These are phyloP conservation scores for Mucor mucedo DNA, from an alignment of 371 early-diverging fungal species.

Conservation along the genomic window DNA sequence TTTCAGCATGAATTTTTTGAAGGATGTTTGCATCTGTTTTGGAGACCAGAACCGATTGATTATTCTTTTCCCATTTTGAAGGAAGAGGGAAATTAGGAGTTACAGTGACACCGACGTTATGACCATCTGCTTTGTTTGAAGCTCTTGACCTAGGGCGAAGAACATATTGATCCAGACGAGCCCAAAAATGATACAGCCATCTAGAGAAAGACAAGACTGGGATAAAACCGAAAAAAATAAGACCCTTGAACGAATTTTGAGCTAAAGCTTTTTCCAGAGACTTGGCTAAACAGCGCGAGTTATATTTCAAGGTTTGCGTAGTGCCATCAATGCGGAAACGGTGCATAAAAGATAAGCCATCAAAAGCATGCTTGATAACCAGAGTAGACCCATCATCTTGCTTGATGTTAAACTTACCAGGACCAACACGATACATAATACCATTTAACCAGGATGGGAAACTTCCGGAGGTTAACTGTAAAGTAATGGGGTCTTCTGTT, in stretches of 20 bases:
- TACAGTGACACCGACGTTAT: slow-evolving; percentile 56
- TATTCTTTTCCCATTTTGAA: not conserved
- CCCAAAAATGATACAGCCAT: slow-evolving; percentile 3
- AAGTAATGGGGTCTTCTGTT: slow-evolving; percentile 35
- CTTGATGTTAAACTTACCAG: slow-evolving; percentile 43
- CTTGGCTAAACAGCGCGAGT: slow-evolving; percentile 35
- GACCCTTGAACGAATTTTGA: not conserved
- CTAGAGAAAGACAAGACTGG: slow-evolving; percentile 6
- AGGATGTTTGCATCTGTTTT: slow-evolving; percentile 65
- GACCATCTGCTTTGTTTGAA: slow-evolving; percentile 21
- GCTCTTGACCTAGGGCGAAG: not conserved
- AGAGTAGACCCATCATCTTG: slow-evolving; percentile 29
- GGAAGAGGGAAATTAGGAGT: slow-evolving; percentile 62
- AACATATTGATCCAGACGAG: slow-evolving; percentile 7
- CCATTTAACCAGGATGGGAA: slow-evolving; percentile 51
- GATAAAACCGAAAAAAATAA: slow-evolving; percentile 34
- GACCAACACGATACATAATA: slow-evolving; percentile 49
- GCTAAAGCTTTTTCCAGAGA: slow-evolving; percentile 22
- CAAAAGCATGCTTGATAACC: slow-evolving; percentile 48
- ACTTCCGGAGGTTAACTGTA: slow-evolving; percentile 41
- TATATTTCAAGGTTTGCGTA: slow-evolving; percentile 30
- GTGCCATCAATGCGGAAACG: slow-evolving; percentile 39
- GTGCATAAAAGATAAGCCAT: slow-evolving; percentile 47
- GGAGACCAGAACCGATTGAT: slow-evolving; percentile 42
- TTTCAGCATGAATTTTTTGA: slow-evolving; percentile 64